These are phyloP conservation scores for Selaginella tamariscina DNA, from an alignment of 75 land plant species.

Conservation along the genomic window DNA sequence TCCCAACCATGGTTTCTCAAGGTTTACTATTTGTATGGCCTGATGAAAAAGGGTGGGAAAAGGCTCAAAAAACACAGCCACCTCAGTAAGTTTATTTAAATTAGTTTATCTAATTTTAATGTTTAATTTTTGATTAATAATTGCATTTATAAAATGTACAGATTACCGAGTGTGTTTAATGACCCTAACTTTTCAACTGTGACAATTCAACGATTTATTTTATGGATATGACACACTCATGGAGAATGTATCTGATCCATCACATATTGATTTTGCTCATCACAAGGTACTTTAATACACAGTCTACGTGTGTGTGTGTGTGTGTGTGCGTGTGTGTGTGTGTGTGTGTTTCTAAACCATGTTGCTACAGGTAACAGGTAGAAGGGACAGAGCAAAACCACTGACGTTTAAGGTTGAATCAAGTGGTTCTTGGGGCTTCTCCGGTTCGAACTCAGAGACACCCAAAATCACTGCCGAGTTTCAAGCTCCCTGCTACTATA, in stretches of 20 bases:
- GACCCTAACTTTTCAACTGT: constrained; percentile 73
- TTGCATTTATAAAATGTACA: constrained; percentile 14
- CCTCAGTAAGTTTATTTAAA: constrained; percentile 53
- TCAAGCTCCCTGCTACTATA: constrained; percentile 78
- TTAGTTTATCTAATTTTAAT: no score
- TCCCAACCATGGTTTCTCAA: constrained; percentile 76
- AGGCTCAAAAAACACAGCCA: constrained; percentile 49
- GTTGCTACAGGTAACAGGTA: constrained; percentile 64
- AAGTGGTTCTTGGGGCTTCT: constrained; percentile 80
- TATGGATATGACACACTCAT: constrained; percentile 97
- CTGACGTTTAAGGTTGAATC: constrained; percentile 72
- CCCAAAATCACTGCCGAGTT: constrained; percentile 70
- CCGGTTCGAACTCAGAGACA: constrained; percentile 63
- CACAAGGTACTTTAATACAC: constrained; percentile 58
- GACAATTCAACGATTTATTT: constrained; percentile 85
- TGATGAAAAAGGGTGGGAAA: constrained; percentile 90
- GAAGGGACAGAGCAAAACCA: constrained; percentile 91
- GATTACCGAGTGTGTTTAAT: constrained; percentile 84
- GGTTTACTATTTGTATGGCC: constrained; percentile 99
- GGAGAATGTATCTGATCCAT: constrained; percentile 99
- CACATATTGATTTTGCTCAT: constrained; percentile 98
- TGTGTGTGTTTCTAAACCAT: neutral
- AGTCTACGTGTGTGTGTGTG: neutral
- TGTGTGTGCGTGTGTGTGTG: neutral
- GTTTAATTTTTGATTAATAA: no score